These are phyloP conservation scores for Stagonosporopsis vannaccii DNA, from an alignment of 2,329 filamentous ascomycete genomes.

Conservation along the genomic window DNA sequence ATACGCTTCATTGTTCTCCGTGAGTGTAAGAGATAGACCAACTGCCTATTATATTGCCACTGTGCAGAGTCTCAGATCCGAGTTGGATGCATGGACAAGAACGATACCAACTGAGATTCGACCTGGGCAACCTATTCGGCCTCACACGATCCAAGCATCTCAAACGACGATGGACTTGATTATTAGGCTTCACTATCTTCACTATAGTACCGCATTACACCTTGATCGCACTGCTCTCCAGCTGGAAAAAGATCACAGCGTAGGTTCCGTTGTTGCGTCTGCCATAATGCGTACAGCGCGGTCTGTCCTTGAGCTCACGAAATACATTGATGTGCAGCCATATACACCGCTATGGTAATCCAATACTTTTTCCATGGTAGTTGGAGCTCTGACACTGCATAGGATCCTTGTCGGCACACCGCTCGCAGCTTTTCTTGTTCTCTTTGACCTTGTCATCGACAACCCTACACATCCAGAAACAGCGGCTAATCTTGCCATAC, in stretches of 20 bases:
- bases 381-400: background rate
- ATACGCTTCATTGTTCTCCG: background rate
- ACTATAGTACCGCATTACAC: background rate
- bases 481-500: background rate
- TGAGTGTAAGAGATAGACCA: background rate
- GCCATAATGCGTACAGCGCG: background rate
- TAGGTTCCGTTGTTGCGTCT: background rate
- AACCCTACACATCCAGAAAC: constrained; percentile 2
- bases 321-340: background rate
- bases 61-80: background rate
- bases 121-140: background rate
- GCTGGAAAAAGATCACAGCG: background rate
- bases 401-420: constrained; percentile 1
- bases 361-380: background rate
- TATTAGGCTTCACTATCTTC: background rate
- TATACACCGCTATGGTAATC: constrained; percentile 1
- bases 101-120: background rate
- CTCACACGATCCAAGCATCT: background rate
- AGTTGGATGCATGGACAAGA: background rate
- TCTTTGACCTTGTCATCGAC: constrained; percentile 7
- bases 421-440: constrained; percentile 2
- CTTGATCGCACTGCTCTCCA: background rate
- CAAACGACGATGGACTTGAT: background rate
- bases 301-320: background rate
- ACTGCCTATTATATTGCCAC: background rate